A percentile compares a stretch with the other conserved stretches of the same genome.
phyloP scores from a whole-genome alignment of 768 basidiomycete species.

The Brasilioporus rufonigricans region DNA sequence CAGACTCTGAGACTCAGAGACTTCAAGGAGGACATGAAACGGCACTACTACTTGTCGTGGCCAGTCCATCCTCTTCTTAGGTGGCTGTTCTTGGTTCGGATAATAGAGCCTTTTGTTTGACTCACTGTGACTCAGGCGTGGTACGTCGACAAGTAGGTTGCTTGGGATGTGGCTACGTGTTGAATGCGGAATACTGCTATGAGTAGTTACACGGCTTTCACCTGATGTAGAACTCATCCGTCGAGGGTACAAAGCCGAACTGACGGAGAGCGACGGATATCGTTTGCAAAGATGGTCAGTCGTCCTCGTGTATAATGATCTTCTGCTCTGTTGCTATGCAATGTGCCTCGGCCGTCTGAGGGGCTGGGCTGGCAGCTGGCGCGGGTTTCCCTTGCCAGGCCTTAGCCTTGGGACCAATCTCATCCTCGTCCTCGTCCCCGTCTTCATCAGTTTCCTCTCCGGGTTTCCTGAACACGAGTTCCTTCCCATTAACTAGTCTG shows the following conservation, averaged over 20 bases:
- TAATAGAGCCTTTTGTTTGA: too few relatives aligned
- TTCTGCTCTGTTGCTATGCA: constrained; percentile 35
- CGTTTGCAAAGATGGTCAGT: constrained; percentile 26
- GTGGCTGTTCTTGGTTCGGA: too few relatives aligned
- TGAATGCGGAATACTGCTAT: constrained; percentile 2
- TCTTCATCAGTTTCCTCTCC: constrained; percentile 45
- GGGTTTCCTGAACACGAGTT: constrained; percentile 55
- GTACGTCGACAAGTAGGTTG: too few relatives aligned
- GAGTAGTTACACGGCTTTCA: constrained; percentile 7
- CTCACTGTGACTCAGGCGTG: too few relatives aligned
- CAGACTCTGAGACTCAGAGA: too few relatives aligned
- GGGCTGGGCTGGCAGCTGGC: background rate
- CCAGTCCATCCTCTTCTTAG: too few relatives aligned
- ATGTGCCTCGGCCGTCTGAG: constrained; percentile 6
- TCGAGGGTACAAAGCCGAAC: too few relatives aligned
- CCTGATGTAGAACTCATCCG: background rate
- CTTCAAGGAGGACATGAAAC: too few relatives aligned
- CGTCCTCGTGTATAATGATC: constrained; percentile 53
- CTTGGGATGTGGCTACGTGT: too few relatives aligned
- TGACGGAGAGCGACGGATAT: background rate
- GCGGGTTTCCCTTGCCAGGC: constrained; percentile 2
- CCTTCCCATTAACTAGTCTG: constrained; percentile 75
- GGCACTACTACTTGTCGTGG: too few relatives aligned
- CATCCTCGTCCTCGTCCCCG: constrained; percentile 33
- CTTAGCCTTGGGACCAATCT: constrained; percentile 4